Evolutionary conservation across 768 basidiomycete genomes (phyloP).

Genomic region (Hypholoma fasciculare): DNA sequence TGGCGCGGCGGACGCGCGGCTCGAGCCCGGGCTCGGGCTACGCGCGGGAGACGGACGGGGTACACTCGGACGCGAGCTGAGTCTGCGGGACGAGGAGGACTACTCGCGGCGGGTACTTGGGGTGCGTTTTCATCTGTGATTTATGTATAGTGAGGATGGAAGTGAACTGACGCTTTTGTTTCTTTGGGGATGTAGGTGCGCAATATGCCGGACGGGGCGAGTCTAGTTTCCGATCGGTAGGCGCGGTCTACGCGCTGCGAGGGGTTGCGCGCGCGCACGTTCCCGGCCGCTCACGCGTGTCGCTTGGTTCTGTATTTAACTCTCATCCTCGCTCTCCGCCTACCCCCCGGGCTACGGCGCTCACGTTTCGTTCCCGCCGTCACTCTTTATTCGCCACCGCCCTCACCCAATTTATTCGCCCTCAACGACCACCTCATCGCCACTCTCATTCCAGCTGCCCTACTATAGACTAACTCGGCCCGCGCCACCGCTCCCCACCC

Average conservation of each 20-base stretch:
- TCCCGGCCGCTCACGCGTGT: too few relatives aligned
- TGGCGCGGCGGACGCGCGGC: constrained; percentile 33
- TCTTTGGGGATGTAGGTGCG: constrained; percentile 41
- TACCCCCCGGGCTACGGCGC: too few relatives aligned
- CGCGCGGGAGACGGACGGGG: constrained; percentile 27
- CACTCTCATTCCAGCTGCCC: too few relatives aligned
- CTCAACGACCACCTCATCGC: too few relatives aligned
- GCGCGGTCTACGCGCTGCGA: neutral
- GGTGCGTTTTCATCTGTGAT: constrained; percentile 30
- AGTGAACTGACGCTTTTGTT: neutral
- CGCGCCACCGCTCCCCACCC: too few relatives aligned
- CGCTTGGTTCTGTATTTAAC: too few relatives aligned
- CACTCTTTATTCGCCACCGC: too few relatives aligned
- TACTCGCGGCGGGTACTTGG: constrained; percentile 57
- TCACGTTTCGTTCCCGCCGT: too few relatives aligned
- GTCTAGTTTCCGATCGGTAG: constrained; percentile 11
- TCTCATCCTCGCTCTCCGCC: too few relatives aligned
- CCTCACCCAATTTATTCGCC: too few relatives aligned
- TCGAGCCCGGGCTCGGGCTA: constrained; percentile 39
- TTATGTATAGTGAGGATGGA: too few relatives aligned
- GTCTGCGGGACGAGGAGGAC: constrained; percentile 52
- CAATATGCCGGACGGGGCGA: constrained; percentile 49
- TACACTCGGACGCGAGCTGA: constrained; percentile 21
- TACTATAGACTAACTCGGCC: too few relatives aligned
- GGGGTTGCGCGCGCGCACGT: neutral